Conservation (phyloP, 345 rosid species). For the Gossypium anomalum region DNA sequence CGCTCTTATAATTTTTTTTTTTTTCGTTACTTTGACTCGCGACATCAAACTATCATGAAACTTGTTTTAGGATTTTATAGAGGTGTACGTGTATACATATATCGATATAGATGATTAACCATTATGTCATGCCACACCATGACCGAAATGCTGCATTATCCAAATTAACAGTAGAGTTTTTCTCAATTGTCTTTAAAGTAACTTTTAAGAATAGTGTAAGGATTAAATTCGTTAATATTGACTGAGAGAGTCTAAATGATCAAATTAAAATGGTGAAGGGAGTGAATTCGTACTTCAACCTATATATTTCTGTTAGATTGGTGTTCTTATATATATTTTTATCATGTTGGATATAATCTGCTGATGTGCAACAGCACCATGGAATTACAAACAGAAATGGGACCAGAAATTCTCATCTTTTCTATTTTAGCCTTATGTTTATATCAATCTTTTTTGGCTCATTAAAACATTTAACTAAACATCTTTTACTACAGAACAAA, state of each 20-base stretch:
- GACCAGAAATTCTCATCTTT: neutral
- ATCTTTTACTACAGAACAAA: slow-evolving; percentile 35
- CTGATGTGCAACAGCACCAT: neutral
- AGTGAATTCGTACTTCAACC: neutral
- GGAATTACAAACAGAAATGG: neutral
- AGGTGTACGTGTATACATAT: no score
- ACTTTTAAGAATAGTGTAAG: neutral
- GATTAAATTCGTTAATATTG: neutral
- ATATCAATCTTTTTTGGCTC: neutral
- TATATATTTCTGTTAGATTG: neutral
- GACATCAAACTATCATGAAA: no score
- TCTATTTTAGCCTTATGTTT: neutral
- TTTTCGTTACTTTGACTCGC: no score
- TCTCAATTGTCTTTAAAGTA: neutral
- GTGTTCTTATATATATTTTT: neutral
- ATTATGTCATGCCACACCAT: neutral
- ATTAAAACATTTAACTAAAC: neutral
- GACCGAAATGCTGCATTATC: neutral
- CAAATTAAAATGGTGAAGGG: neutral
- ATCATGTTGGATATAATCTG: no score
- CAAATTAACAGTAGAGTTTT: neutral
- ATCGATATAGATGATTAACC: neutral
- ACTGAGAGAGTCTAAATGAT: neutral
- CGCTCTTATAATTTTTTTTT: neutral
- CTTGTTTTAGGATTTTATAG: no score